These are phyloP conservation scores for Musa acuminata DNA, from an alignment of 176 grass and related monocot genomes.

Conservation along the genomic window DNA sequence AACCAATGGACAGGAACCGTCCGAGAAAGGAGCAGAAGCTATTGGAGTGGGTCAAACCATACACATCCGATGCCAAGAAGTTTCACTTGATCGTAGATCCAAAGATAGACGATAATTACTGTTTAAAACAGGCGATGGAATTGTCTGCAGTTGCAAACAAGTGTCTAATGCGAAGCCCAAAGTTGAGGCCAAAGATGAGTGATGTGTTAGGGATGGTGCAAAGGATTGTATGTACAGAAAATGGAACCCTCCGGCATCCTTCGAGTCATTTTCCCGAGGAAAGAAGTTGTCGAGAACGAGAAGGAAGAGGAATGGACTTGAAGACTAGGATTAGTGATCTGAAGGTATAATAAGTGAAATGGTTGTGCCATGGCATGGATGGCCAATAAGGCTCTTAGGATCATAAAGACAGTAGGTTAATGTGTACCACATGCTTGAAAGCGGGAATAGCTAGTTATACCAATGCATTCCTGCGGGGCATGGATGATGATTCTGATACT, in stretches of 20 bases:
- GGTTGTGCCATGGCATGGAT: conserved; percentile 47
- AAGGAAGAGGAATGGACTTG: conserved; percentile 38
- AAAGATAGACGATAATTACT: conserved; percentile 48
- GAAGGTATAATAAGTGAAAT: conserved; percentile 50
- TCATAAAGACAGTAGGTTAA: conserved; percentile 35
- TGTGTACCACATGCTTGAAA: too few species aligned
- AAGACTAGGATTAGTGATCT: conserved; percentile 48
- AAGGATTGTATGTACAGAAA: conserved; percentile 50
- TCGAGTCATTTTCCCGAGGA: conserved; percentile 28
- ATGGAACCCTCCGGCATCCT: conserved; percentile 40
- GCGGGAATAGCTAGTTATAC: too few species aligned
- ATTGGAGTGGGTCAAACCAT: conserved; percentile 79
- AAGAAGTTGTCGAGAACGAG: conserved; percentile 27
- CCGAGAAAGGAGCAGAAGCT: conserved; percentile 71
- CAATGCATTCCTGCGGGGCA: too few species aligned
- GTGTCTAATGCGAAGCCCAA: conserved; percentile 60
- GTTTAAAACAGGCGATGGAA: conserved; percentile 49
- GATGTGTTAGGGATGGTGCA: conserved; percentile 80
- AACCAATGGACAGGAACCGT: conserved; percentile 67
- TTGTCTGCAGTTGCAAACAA: conserved; percentile 64
- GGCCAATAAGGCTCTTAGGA: conserved; percentile 73
- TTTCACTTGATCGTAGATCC: conserved; percentile 61
- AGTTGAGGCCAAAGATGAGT: conserved; percentile 75
- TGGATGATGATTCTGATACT: too few species aligned
- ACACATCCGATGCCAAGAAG: conserved; percentile 48